Evolutionary conservation across 768 basidiomycete genomes (phyloP).

Genomic region (Saitozyma podzolica): DNA sequence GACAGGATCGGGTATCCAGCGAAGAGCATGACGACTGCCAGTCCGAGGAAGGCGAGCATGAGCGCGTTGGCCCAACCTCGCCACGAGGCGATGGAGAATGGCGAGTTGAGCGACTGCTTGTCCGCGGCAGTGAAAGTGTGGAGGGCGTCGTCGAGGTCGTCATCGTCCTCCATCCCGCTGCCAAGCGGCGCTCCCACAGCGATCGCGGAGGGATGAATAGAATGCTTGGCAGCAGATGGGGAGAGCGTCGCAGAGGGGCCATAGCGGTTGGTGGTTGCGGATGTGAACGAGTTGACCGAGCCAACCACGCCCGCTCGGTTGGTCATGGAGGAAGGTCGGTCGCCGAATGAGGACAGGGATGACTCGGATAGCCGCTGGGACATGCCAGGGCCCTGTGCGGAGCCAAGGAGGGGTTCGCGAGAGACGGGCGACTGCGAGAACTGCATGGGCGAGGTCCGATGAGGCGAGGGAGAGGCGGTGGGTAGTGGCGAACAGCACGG

Average conservation of each 20-base stretch:
- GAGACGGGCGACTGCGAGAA: slow-evolving; percentile 21
- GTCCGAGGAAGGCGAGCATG: slow-evolving; percentile 64
- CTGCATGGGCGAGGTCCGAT: slow-evolving; percentile 14
- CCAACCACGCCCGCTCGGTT: not conserved
- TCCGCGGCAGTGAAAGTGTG: slow-evolving; percentile 47
- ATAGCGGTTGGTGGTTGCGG: slow-evolving; percentile 17
- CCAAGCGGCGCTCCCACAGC: not conserved
- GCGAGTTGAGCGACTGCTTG: slow-evolving; percentile 58
- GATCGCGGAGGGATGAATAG: not conserved
- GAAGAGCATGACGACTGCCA: slow-evolving; percentile 50
- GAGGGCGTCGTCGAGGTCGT: slow-evolving; percentile 49
- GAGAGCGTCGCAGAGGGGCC: slow-evolving; percentile 2
- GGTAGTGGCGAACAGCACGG: too few species aligned
- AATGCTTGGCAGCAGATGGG: not conserved
- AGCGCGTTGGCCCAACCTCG: slow-evolving; percentile 73
- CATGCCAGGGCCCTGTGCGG: slow-evolving; percentile 34
- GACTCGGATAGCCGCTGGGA: slow-evolving; percentile 38
- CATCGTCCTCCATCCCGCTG: slow-evolving; percentile 29
- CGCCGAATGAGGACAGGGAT: slow-evolving; percentile 30
- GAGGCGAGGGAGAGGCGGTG: too few species aligned
- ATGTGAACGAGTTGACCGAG: slow-evolving; percentile 15
- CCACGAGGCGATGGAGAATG: slow-evolving; percentile 65
- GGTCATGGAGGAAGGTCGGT: not conserved
- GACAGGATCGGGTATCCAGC: slow-evolving; percentile 42
- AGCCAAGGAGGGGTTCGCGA: slow-evolving; percentile 34